Conservation (phyloP, 768 basidiomycete species). For the Suillus placidus region DNA sequence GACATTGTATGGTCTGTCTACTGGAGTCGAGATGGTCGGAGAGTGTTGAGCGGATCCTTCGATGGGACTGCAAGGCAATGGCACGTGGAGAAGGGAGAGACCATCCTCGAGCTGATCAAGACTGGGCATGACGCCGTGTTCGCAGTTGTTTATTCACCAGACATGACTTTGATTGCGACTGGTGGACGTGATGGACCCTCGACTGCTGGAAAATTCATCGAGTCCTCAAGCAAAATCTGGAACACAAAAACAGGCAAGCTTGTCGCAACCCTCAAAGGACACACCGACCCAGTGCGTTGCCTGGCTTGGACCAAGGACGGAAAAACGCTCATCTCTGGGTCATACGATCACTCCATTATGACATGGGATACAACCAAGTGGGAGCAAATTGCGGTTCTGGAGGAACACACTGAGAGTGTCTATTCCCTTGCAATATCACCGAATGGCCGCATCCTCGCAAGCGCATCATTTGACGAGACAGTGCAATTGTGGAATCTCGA, state of each 20-base stretch:
- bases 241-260: not conserved
- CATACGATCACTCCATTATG: too few species aligned
- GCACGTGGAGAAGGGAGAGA: not conserved
- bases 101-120: not conserved
- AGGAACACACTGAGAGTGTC: not conserved
- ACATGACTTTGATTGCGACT: conserved; percentile 5
- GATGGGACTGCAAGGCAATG: too few species aligned
- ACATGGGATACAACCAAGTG: too few species aligned
- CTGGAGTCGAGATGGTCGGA: too few species aligned
- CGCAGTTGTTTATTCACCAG: not conserved
- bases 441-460: not conserved
- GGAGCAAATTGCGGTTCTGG: not conserved
- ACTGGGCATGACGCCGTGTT: not conserved
- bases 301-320: not conserved
- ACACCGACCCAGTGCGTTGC: not conserved
- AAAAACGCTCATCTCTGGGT: too few species aligned
- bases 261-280: conserved; percentile 1
- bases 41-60: too few species aligned
- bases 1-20: too few species aligned
- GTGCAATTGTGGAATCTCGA: not conserved
- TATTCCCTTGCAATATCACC: not conserved
- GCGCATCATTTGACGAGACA: not conserved
- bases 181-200: not conserved
- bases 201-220: too few species aligned
- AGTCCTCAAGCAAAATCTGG: not conserved